Base-by-base conservation (phyloP, 768 basidiomycete species). In the Pulveroboletus sp. region DNA sequence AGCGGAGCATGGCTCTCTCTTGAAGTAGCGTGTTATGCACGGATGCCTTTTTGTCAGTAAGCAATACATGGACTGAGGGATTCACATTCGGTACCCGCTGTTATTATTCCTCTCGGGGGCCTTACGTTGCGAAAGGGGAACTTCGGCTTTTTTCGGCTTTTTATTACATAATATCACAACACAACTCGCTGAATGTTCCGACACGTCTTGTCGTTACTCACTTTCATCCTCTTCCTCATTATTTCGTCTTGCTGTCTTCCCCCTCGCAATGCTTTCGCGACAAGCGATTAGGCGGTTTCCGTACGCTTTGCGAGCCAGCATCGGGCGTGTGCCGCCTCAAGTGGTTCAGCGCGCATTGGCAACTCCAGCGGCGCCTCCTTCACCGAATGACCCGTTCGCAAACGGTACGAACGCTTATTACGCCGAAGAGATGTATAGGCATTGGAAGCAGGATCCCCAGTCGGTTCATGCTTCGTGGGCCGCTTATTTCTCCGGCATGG, bases 371-470 rank as follows among this genome's bases (percentile, higher is more conserved):
- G 65, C 71, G 1, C 66, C 79, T 20, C 88, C 87, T 2, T 90
- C 88, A 2, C 72, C 86, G 19, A 89, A 90, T 58, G 90, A 92
- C 66, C 76, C 78, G 8, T 97, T 97, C 67, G 94, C 94, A 12
- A 95, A 91, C 50, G 94, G 93, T 35, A 94, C 88, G 35, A 97
- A 97, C 70, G 77, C 92, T 20, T 94, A 95, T 74, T 98, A 98
- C 65, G 88, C 87, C 17, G 94, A 90, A 60, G 92, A 95, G 70
- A 97, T 97, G 95, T 97, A 95, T 72, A 81, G 83, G 56, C 82
- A 86, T 58, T 93, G 90, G 91, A 80, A 79, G 68, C 79, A 90
- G 72, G 92, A 99, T 69, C 90, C 93, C 36, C 79, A 81, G 53
- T 86, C 89, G 19, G 97, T 99, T 0, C 97, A 99, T 73, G 75